These are phyloP conservation scores for Venturia oleaginea DNA, from an alignment of 2,329 filamentous ascomycete species.

Conservation along the genomic window DNA sequence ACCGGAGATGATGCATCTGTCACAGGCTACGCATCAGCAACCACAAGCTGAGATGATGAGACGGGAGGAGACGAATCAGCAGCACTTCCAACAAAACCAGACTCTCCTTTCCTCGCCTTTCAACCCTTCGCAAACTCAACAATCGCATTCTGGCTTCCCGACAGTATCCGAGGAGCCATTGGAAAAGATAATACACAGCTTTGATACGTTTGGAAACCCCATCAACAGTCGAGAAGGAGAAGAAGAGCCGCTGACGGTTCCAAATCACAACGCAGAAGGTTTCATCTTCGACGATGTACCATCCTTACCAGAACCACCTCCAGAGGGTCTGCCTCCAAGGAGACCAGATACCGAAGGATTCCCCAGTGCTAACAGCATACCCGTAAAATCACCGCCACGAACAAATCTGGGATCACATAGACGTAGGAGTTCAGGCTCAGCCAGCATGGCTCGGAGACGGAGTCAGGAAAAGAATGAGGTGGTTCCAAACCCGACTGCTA, in stretches of 20 bases:
- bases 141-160: slow-evolving; percentile 12
- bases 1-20: slow-evolving; percentile 36
- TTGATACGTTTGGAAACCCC: slow-evolving; percentile 48
- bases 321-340: slow-evolving; percentile 45
- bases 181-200: slow-evolving; percentile 49
- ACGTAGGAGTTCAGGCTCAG: slow-evolving; percentile 62
- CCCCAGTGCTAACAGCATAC: slow-evolving; percentile 66
- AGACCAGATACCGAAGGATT: slow-evolving; percentile 83
- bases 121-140: slow-evolving; percentile 1
- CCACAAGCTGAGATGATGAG: slow-evolving; percentile 36
- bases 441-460: slow-evolving; percentile 53
- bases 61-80: slow-evolving; percentile 31
- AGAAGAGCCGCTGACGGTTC: slow-evolving; percentile 21
- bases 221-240: slow-evolving; percentile 29
- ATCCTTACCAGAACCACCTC: slow-evolving; percentile 48
- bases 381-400: slow-evolving; percentile 71
- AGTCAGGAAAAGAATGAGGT: slow-evolving; percentile 54
- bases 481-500: slow-evolving; percentile 32
- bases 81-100: slow-evolving; percentile 26
- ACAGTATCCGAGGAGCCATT: slow-evolving; percentile 42
- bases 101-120: slow-evolving; percentile 30
- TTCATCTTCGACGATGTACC: slow-evolving; percentile 88
- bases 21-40: slow-evolving; percentile 27
- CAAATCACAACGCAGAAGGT: slow-evolving; percentile 49
- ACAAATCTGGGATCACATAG: slow-evolving; percentile 57